Percentiles rank a stretch among this genome's conserved stretches.
Evolutionary conservation across 805 yeast genomes (phyloP).

Genomic region (Torulaspora quercuum): DNA sequence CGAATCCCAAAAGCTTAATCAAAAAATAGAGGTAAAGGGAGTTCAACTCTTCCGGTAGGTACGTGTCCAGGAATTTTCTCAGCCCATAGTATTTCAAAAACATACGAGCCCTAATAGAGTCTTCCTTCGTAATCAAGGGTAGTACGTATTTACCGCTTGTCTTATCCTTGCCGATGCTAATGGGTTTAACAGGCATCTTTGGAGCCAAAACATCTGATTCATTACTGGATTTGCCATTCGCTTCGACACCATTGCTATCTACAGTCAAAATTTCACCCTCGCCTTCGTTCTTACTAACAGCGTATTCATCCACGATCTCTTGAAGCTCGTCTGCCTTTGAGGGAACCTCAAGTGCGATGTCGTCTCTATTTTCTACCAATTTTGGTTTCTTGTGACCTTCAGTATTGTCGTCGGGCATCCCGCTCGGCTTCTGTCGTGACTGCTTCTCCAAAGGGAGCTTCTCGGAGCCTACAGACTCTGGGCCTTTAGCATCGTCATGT

Average conservation of each 20-base stretch:
- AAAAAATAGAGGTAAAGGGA: slow-evolving; percentile 54
- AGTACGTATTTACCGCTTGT: slow-evolving; percentile 34
- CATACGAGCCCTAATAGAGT: slow-evolving; percentile 46
- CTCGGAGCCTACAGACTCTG: neutral
- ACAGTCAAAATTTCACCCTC: neutral
- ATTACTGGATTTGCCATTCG: neutral
- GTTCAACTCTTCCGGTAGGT: slow-evolving; percentile 58
- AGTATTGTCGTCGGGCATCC: slow-evolving; percentile 9
- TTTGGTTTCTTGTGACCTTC: slow-evolving; percentile 19
- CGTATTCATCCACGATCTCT: slow-evolving; percentile 24
- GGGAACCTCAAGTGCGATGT: slow-evolving; percentile 8
- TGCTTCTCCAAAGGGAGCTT: slow-evolving; percentile 2
- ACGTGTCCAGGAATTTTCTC: slow-evolving; percentile 54
- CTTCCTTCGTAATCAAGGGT: slow-evolving; percentile 42
- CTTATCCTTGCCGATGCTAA: slow-evolving; percentile 29
- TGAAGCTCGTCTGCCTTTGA: slow-evolving; percentile 21
- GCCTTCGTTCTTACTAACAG: slow-evolving; percentile 3
- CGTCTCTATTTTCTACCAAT: slow-evolving; percentile 12
- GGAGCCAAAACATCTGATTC: slow-evolving; percentile 20
- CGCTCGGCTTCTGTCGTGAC: neutral
- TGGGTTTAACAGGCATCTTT: slow-evolving; percentile 20
- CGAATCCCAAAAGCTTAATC: slow-evolving; percentile 63
- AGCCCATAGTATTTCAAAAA: slow-evolving; percentile 60
- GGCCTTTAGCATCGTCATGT: slow-evolving; percentile 4
- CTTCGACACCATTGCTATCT: neutral